Base-by-base conservation (phyloP, 2,329 filamentous ascomycete genomes). In the Colletotrichum tabaci region DNA sequence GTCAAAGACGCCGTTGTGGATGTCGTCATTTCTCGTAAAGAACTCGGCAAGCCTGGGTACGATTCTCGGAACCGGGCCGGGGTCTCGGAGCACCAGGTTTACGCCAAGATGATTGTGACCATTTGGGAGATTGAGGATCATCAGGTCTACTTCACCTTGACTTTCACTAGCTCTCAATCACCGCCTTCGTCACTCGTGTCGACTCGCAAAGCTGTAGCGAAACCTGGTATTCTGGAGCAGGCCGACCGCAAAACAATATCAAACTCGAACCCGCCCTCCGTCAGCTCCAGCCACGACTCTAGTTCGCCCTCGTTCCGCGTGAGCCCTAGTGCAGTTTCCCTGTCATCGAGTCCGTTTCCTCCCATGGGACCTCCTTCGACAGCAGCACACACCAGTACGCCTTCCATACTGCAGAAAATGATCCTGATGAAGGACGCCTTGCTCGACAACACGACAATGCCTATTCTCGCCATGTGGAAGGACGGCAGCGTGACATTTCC, bases 381-480 rank as follows among this genome's bases (percentile, higher is more conserved):
- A 55, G 84, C 86, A 12, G 83, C 87, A 6, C 80, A 86, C n/a
- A 85, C 88, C 0, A 87, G 86, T 66, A 85, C 89, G 2, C 90
- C 92, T 0, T 92, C 92, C 0, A 84, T 92, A 15, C 86, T 94
- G 30, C 90, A 93, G 76, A 96, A 95, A 78, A 89, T 93, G 66
- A 90, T 89, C 9, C 85, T 91, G 61, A 89, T 96, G 83, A 95
- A 95, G 79, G 93, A 95, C 77, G 92, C 93, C 0, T 85, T 95
- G 23, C 83, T 96, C 8, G 92, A 94, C 77, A 93, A 90, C 49
- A 93, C 93, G 35, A 88, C 90, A 72, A 90, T 94, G 77, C 93
- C 93, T 0, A 91, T 94, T 26, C 84, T 95, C 55, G 91, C 92
- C 30, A 93, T 95, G 90, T 95, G 93, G 93, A 92, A 91, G 77